Base-by-base conservation (phyloP, 768 basidiomycete genomes). In the Pleurotus salmoneostramineus region DNA sequence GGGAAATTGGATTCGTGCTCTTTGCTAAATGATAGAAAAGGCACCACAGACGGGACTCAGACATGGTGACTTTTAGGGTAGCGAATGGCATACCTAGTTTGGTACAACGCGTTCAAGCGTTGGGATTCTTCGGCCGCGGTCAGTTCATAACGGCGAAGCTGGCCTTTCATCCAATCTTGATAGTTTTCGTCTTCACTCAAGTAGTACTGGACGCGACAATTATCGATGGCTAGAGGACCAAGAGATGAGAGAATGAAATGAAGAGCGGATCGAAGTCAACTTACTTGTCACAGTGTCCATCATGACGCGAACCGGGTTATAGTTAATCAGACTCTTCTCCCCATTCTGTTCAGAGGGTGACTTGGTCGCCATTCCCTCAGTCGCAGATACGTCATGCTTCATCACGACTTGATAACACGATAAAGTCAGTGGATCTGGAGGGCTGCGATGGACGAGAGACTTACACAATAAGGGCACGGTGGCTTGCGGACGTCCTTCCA, bases 381-480 rank as follows among this genome's bases (percentile, higher is more conserved):
- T 21, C n/a, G 52, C 40, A 21, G 40, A n/a, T 11, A 55, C 27
- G 27, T 55, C 52, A 17, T 43, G 52, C 40, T 55, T 31, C 27
- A 55, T 27, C 10, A 31, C 21, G 14, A 55, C 52, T 55, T 27
- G 21, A 27, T 27, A 31, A 21, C 3, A n/a, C 37, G 27, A 42
- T 4, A 45, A 17, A 15, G 6, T 6, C 17, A 15, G 15, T 36
- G 5, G 40, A 42, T 6, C 27, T 7, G 14, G 15, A 11, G 21
- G 27, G 52, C 34, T 11, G n/a, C 11, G 40, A 55, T 12, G 35
- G 36, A 14, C 4, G 27, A 40, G 37, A 10, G 32, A 64, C 69
- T 35, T 37, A 71, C 74, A 57, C n/a, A 73, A 56, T 31, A 72
- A 60, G n/a, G 75, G 75, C 27, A 77, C 66, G 5, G 69, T 70